A percentile compares a stretch with the other conserved stretches of the same genome.
These are phyloP conservation scores for Colletotrichum filicis DNA, from an alignment of 2,329 filamentous ascomycete genomes.

Conservation along the genomic window DNA sequence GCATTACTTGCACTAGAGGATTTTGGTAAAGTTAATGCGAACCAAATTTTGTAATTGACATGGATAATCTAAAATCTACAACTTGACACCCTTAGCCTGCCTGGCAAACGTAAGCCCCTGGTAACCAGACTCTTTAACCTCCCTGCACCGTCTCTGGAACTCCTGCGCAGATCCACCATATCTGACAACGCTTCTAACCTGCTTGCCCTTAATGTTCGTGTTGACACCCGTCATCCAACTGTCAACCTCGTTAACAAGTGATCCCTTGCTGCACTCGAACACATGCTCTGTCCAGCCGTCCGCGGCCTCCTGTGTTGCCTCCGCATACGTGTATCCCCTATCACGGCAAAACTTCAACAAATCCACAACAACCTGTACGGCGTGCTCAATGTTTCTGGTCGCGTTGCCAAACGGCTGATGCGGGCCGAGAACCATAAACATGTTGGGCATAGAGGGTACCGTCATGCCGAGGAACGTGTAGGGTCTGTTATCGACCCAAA, in stretches of 20 bases:
- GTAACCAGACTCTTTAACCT: slow-evolving; percentile 43
- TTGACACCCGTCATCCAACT: slow-evolving; percentile 68
- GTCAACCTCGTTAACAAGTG: slow-evolving; percentile 59
- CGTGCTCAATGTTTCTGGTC: slow-evolving; percentile 25
- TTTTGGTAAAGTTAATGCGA: not conserved
- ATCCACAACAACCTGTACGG: slow-evolving; percentile 50
- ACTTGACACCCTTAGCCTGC: not conserved
- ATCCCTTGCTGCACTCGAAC: slow-evolving; percentile 53
- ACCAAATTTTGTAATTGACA: not conserved
- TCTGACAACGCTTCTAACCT: slow-evolving; percentile 55
- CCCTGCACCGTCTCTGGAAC: slow-evolving; percentile 51
- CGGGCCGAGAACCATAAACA: not conserved
- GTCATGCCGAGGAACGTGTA: not conserved
- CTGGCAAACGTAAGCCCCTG: slow-evolving; percentile 31
- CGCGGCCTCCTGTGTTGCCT: slow-evolving; percentile 52
- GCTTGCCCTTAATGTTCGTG: slow-evolving; percentile 58
- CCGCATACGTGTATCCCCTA: slow-evolving; percentile 47
- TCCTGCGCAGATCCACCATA: slow-evolving; percentile 58
- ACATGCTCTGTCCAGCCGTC: slow-evolving; percentile 60
- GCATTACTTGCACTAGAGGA: too few relatives aligned
- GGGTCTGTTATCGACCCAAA: not conserved
- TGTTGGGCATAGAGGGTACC: not conserved
- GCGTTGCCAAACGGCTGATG: not conserved
- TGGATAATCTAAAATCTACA: not conserved
- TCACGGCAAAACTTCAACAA: slow-evolving; percentile 46